A percentile compares a stretch with the other conserved stretches of the same genome.
Conservation (phyloP, 495 filamentous ascomycete genomes). For the Neurospora sp. region DNA sequence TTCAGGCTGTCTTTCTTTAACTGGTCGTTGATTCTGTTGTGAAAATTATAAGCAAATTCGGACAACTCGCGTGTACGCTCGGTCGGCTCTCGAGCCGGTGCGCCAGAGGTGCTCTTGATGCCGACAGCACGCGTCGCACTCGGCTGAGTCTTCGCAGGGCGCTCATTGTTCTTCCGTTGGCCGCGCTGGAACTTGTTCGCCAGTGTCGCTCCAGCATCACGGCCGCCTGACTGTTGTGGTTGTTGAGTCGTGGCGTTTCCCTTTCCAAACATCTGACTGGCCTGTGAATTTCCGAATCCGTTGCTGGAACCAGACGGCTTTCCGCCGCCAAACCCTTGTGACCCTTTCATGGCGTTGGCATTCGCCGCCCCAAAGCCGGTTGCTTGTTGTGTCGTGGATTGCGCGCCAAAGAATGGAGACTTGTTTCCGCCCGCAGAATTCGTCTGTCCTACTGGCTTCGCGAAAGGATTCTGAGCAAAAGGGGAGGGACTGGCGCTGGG, state of each 20-base stretch:
- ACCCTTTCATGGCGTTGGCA: not conserved
- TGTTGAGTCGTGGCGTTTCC: not conserved
- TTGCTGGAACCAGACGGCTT: not conserved
- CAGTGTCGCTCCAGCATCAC: not conserved
- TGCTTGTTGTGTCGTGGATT: not conserved
- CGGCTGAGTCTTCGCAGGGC: not conserved
- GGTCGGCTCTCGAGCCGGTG: slow-evolving; percentile 7
- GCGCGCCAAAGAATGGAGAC: slow-evolving; percentile 3
- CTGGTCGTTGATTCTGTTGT: slow-evolving; percentile 30
- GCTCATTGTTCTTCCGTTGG: slow-evolving; percentile 7
- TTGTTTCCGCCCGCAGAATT: not conserved
- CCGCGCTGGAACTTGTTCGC: slow-evolving; percentile 3
- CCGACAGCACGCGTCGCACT: not conserved
- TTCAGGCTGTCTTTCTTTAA: slow-evolving; percentile 31
- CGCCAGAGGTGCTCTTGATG: not conserved
- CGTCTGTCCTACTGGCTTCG: not conserved
- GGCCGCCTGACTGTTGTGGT: not conserved
- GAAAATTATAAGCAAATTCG: slow-evolving; percentile 24
- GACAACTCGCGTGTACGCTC: slow-evolving; percentile 20
- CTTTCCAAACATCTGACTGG: not conserved
- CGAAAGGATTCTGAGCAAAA: slow-evolving; percentile 1
- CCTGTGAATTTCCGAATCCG: not conserved
- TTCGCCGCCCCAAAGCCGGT: not conserved
- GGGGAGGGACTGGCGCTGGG: not conserved
- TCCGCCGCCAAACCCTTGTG: not conserved